Percentiles rank a stretch among this genome's conserved stretches.
Evolutionary conservation across 2,329 filamentous ascomycete species (phyloP).

Genomic region (Massarina eburnea): DNA sequence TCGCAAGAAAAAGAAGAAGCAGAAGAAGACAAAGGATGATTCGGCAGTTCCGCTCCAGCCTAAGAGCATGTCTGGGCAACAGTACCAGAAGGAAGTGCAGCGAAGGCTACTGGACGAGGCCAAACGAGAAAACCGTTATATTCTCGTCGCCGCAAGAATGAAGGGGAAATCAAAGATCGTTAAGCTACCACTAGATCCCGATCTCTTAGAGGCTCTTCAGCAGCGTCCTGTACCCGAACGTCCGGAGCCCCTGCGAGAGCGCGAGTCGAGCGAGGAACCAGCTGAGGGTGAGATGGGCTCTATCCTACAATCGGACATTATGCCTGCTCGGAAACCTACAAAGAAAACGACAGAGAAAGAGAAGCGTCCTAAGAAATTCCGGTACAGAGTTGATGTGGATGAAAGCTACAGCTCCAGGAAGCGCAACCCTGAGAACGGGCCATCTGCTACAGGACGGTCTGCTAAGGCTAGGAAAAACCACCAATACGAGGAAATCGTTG

Average conservation of each 20-base stretch:
- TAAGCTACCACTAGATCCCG: constrained; percentile 40
- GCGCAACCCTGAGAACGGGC: constrained; percentile 26
- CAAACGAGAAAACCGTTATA: constrained; percentile 48
- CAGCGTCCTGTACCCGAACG: constrained; percentile 34
- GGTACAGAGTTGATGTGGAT: constrained; percentile 43
- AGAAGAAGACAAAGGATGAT: constrained; percentile 43
- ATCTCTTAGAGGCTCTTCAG: constrained; percentile 40
- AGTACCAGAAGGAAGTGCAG: constrained; percentile 53
- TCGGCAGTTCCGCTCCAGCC: constrained; percentile 33
- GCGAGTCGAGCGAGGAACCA: constrained; percentile 27
- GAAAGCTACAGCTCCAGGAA: constrained; percentile 42
- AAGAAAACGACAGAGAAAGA: constrained; percentile 23
- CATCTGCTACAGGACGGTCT: constrained; percentile 16
- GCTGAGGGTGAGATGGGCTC: constrained; percentile 19
- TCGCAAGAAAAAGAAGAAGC: constrained; percentile 25
- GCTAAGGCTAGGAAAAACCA: constrained; percentile 13
- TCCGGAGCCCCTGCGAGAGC: constrained; percentile 17
- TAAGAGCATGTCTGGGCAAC: constrained; percentile 48
- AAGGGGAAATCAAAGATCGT: constrained; percentile 49
- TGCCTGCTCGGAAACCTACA: constrained; percentile 18
- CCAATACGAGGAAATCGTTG: constrained; percentile 50
- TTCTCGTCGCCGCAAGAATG: constrained; percentile 50
- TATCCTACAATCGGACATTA: constrained; percentile 42
- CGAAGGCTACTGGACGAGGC: constrained; percentile 46
- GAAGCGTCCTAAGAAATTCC: constrained; percentile 39